Percentiles rank a stretch among this genome's conserved stretches.
These are phyloP conservation scores for Fusarium sp. DNA, from an alignment of 2,329 filamentous ascomycete species.

Conservation along the genomic window DNA sequence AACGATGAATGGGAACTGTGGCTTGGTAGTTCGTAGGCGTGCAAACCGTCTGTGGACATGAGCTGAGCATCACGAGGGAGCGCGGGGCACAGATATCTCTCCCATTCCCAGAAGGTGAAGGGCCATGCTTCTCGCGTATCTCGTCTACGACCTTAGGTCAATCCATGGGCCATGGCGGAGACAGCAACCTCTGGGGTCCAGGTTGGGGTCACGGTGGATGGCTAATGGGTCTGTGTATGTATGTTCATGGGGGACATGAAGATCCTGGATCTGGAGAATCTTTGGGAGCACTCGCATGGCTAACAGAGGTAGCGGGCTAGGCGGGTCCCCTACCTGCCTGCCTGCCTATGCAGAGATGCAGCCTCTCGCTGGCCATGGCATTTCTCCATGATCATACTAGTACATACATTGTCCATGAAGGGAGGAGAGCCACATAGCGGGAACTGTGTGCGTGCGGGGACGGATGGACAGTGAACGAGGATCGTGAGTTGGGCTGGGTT, in stretches of 20 bases:
- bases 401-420: conserved; percentile 4
- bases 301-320: conserved; percentile 10
- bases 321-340: neutral
- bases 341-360: conserved; percentile 16
- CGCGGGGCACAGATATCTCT: conserved; percentile 33
- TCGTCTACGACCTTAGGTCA: conserved; percentile 33
- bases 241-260: conserved; percentile 26
- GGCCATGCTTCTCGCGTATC: conserved; percentile 44
- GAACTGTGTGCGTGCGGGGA: conserved; percentile 38
- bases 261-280: conserved; percentile 28
- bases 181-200: conserved; percentile 29
- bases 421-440: conserved; percentile 33
- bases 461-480: conserved; percentile 17
- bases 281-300: conserved; percentile 27
- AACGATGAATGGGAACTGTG: conserved; percentile 23
- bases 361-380: conserved; percentile 13
- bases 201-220: conserved; percentile 33
- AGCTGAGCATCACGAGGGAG: conserved; percentile 39
- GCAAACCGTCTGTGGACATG: conserved; percentile 22
- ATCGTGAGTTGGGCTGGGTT: conserved; percentile 21
- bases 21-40: conserved; percentile 37
- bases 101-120: conserved; percentile 12
- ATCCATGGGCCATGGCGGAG: conserved; percentile 28
- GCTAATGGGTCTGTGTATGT: conserved; percentile 17
- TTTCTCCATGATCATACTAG: conserved; percentile 25